Percentiles rank a stretch among this genome's conserved stretches.
Conservation (phyloP, 352 stramenopile genomes). For the Phytophthora hibernalis region DNA sequence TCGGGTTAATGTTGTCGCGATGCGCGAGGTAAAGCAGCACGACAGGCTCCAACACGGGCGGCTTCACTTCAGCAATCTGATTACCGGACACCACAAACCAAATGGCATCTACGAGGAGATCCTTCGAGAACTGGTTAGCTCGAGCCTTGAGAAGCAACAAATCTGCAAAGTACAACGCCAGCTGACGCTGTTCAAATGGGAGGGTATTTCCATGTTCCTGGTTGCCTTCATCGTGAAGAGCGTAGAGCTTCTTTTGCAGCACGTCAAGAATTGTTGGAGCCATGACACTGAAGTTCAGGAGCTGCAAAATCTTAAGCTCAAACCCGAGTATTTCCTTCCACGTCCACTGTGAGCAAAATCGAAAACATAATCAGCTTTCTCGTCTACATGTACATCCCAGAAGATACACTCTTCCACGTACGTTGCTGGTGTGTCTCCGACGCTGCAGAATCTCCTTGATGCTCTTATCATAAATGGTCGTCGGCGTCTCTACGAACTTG, state of each 20-base stretch:
- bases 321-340: slow-evolving; percentile 67
- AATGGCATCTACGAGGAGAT: slow-evolving; percentile 63
- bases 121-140: slow-evolving; percentile 49
- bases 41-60: slow-evolving; percentile 56
- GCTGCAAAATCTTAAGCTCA: slow-evolving; percentile 52
- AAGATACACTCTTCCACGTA: slow-evolving; percentile 28
- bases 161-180: slow-evolving; percentile 70
- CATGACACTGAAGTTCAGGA: slow-evolving; percentile 67
- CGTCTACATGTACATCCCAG: not conserved
- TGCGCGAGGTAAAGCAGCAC: slow-evolving; percentile 70
- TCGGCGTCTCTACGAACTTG: slow-evolving; percentile 74
- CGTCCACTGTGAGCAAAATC: slow-evolving; percentile 51
- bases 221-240: slow-evolving; percentile 11
- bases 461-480: slow-evolving; percentile 58
- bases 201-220: slow-evolving; percentile 18
- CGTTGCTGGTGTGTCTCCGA: slow-evolving; percentile 65
- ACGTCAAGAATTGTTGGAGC: slow-evolving; percentile 49
- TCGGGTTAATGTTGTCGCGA: slow-evolving; percentile 73
- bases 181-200: slow-evolving; percentile 41
- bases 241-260: slow-evolving; percentile 55
- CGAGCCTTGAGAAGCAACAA: slow-evolving; percentile 58
- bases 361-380: slow-evolving; percentile 8
- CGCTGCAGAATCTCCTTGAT: slow-evolving; percentile 75
- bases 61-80: slow-evolving; percentile 55
- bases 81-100: slow-evolving; percentile 63